A percentile compares a stretch with the other conserved stretches of the same genome.
phyloP scores from a whole-genome alignment of 495 filamentous ascomycete genomes.

The Pseudoneurospora amorphoporcata region DNA sequence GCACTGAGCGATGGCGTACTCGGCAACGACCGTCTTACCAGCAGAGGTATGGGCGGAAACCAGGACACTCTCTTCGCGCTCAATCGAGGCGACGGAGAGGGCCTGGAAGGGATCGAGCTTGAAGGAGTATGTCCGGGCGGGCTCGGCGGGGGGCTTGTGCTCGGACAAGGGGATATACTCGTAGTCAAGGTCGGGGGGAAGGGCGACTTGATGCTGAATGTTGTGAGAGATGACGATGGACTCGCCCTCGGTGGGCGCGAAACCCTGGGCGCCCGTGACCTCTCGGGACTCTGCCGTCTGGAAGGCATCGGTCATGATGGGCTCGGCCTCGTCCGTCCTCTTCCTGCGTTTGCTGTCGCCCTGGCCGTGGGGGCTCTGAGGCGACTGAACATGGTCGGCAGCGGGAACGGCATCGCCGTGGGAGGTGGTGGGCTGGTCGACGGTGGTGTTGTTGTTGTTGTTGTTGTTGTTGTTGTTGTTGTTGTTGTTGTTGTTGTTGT shows the following conservation, averaged over 20 bases:
- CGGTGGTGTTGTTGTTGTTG: background rate
- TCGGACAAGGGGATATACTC: slow-evolving; percentile 85
- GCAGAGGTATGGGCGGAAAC: slow-evolving; percentile 97
- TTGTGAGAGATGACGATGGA: slow-evolving; percentile 86
- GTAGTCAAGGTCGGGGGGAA: slow-evolving; percentile 74
- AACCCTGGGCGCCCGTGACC: slow-evolving; percentile 69
- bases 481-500: background rate
- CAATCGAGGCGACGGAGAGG: slow-evolving; percentile 82
- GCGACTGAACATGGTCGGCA: slow-evolving; percentile 4
- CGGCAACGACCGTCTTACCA: slow-evolving; percentile 94
- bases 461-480: background rate
- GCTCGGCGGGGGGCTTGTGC: slow-evolving; percentile 75
- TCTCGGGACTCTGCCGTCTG: slow-evolving; percentile 93
- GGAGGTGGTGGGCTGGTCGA: slow-evolving; percentile 7
- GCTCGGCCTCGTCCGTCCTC: slow-evolving; percentile 60
- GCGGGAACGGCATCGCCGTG: slow-evolving; percentile 11
- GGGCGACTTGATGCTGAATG: slow-evolving; percentile 93
- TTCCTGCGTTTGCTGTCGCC: slow-evolving; percentile 59
- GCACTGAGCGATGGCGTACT: slow-evolving; percentile 97
- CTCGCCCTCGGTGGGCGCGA: slow-evolving; percentile 47
- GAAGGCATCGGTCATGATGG: slow-evolving; percentile 86
- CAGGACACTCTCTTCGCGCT: slow-evolving; percentile 88
- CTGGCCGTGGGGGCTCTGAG: slow-evolving; percentile 13
- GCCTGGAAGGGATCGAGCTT: slow-evolving; percentile 95
- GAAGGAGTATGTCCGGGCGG: slow-evolving; percentile 77